Base-by-base conservation (phyloP, 2,329 filamentous ascomycete species). In the Grosmannia serpens region DNA sequence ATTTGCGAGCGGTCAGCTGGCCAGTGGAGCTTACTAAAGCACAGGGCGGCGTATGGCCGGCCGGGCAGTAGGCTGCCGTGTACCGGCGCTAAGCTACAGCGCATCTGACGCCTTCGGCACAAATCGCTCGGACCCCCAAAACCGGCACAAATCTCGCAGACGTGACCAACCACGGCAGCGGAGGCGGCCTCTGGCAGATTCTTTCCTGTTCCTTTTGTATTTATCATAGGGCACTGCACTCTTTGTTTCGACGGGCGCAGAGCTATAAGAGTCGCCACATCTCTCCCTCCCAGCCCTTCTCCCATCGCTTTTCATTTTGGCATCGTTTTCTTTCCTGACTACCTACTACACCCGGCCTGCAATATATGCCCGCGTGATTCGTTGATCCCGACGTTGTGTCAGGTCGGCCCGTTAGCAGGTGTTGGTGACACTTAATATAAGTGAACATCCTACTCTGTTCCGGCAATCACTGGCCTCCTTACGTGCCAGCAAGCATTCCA, bases 101-200 rank as follows among this genome's bases (percentile, higher is more conserved):
- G 38, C 44, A 47, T 24, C 44, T 47, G 44, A 47, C 44, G n/a
- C n/a, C n/a, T 54, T 26, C n/a, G 9, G 50, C 29, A 24, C 52
- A 33, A 24, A 35, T 53, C 15, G 22, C 52, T 53, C 29, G 50
- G 50, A n/a, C 22, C 22, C 11, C 27, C 26, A 4, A 53, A 56
- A 55, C 53, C 58, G 33, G 62, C 62, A 63, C 62, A 63, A 63
- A 63, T 47, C 57, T 59, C 62, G 58, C 62, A 60, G 41, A 20
- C 24, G n/a, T 22, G 31, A 26, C 33, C 33, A 41, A 22, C 52
- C n/a, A 52, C 27, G 22, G 20, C 11, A 9, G 17, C 11, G 49
- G 9, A n/a, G 17, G 49, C 17, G 49, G 15, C 15, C 24, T 46
- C 13, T 24, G 24, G 17, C 29, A 33, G 53, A 50, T 57, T 57